These are phyloP conservation scores for Phalaenopsis equestris DNA, from an alignment of 106 monocot genomes.

Conservation along the genomic window DNA sequence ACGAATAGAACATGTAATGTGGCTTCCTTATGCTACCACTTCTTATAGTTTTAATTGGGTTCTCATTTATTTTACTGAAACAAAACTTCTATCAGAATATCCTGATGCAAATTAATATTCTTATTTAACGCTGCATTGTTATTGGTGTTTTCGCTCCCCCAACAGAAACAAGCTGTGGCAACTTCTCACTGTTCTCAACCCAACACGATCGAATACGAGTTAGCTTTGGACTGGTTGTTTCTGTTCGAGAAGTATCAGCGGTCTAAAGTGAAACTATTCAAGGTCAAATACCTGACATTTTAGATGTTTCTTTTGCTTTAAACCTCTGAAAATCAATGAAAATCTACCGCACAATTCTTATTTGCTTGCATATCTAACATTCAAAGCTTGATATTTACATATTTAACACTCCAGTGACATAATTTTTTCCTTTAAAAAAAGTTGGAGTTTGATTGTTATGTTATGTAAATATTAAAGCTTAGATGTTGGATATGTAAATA, in stretches of 20 bases:
- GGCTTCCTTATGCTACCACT: neutral
- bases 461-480: too few relatives aligned
- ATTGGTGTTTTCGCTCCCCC: neutral
- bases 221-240: constrained; percentile 80
- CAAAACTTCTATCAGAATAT: neutral
- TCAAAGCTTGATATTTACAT: too few relatives aligned
- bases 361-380: too few relatives aligned
- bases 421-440: too few relatives aligned
- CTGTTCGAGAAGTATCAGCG: constrained; percentile 24
- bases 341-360: too few relatives aligned
- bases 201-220: constrained; percentile 86
- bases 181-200: constrained; percentile 89
- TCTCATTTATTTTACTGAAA: too few relatives aligned
- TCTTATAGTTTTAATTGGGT: neutral
- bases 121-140: neutral
- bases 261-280: constrained; percentile 30
- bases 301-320: neutral
- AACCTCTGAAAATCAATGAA: too few relatives aligned
- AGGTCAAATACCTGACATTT: constrained; percentile 31
- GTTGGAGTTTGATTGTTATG: too few relatives aligned
- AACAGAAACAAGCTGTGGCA: constrained; percentile 65
- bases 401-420: too few relatives aligned
- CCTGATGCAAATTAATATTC: neutral
- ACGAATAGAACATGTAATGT: constrained; percentile 31
- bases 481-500: too few relatives aligned